Base-by-base conservation (phyloP, 2,329 filamentous ascomycete genomes). In the Trichoderma breve region DNA sequence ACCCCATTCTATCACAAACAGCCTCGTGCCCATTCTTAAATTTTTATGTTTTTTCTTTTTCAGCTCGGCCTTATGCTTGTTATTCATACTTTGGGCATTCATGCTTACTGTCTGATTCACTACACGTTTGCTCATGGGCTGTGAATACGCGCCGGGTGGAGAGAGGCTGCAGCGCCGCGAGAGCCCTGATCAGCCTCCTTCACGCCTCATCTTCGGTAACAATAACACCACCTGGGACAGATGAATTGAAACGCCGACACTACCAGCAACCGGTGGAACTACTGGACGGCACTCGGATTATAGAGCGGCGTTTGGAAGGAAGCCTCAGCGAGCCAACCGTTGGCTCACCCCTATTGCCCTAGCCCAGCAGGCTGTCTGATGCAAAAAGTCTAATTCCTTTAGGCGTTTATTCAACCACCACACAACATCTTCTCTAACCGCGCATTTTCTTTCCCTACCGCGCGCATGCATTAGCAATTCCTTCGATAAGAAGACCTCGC, bases 151-250 rank as follows among this genome's bases (percentile, higher is more conserved):
- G 55, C 14, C 55, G 34, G 28, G 57, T 26, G 26, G 24, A 34
- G 43, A 30, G 55, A 69, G 55, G 55, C 66, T 61, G 66, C 9
- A 34, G 30, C 66, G 55, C 66, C 66, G 36, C 36, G 11, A 69
- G 12, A n/a, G 47, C 8, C 32, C 36, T 47, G 15, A 28, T 18
- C 21, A 47, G 26, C 26, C 55, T 39, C 24, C 51, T 18, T 53
- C 28, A 18, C 65, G 65, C 65, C 26, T 68, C 34, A 34, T 24
- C 53, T 43, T 26, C 21, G 34, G 36, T 28, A 43, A 60, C 34
- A 68, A 60, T 60, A 34, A 28, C 11, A n/a, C 39, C 36, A 14
- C 2, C 55, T 30, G 26, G 30, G 18, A n/a, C 15, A 36, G 47
- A 15, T 39, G 21, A 34, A 66, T 66, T 26, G 21, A 18, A 60